Evolutionary conservation across 257 asterid species (phyloP).

Genomic region (Primulina eburnea): DNA sequence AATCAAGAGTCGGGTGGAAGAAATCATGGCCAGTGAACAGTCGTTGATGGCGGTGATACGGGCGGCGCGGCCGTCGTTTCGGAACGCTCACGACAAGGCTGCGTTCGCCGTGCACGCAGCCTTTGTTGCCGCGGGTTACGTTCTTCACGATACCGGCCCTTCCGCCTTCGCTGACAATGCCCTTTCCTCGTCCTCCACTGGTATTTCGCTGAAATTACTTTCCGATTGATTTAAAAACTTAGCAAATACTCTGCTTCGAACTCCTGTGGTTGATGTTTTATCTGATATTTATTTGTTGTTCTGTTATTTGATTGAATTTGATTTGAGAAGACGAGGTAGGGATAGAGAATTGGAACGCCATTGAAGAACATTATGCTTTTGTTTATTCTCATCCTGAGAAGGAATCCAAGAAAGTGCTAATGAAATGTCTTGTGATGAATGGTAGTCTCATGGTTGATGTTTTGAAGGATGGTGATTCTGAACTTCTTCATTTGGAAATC

Average conservation of each 20-base stretch:
- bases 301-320: background rate
- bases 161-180: conserved; percentile 57
- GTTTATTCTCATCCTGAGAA: conserved; percentile 60
- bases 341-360: conserved; percentile 62
- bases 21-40: conserved; percentile 54
- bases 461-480: conserved; percentile 56
- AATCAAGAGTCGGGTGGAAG: background rate
- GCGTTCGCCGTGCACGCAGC: conserved; percentile 69
- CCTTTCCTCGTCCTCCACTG: conserved; percentile 44
- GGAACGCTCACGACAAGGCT: conserved; percentile 48
- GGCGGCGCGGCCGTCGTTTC: conserved; percentile 71
- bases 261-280: background rate
- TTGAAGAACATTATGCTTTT: conserved; percentile 61
- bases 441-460: conserved; percentile 64
- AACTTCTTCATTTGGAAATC: conserved; percentile 45
- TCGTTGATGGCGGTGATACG: conserved; percentile 63
- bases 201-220: conserved; percentile 28
- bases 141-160: conserved; percentile 63
- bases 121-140: conserved; percentile 62
- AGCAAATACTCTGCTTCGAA: background rate
- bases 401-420: conserved; percentile 56
- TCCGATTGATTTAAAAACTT: background rate
- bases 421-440: conserved; percentile 71
- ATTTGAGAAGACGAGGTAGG: conserved; percentile 27
- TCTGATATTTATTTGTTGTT: background rate